Percentiles rank a stretch among this genome's conserved stretches.
Conservation (phyloP, 352 stramenopile genomes). For the Stramenopiles sp. region DNA sequence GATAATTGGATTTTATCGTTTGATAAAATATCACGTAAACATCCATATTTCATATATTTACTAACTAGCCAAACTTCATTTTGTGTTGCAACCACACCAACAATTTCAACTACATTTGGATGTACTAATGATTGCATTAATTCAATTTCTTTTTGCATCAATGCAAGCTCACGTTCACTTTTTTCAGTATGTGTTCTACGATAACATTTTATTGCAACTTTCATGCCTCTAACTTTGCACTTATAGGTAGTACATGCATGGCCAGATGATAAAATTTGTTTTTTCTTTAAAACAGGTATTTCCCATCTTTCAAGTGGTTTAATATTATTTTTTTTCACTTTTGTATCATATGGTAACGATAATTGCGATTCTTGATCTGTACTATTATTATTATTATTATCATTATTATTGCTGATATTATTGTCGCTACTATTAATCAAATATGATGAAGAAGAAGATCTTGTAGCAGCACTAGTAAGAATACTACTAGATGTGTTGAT, state of each 20-base stretch:
- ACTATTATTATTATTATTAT: slow-evolving; percentile 9
- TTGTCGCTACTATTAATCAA: slow-evolving; percentile 58
- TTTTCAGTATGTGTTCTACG: not conserved
- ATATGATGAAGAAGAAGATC: slow-evolving; percentile 60
- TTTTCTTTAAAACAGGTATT: not conserved
- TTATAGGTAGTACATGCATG: not conserved
- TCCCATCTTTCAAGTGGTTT: not conserved
- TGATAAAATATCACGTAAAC: slow-evolving; percentile 62
- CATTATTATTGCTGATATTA: slow-evolving; percentile 74
- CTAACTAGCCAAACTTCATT: slow-evolving; percentile 82
- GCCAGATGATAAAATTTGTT: not conserved
- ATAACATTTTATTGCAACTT: not conserved
- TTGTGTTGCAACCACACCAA: slow-evolving; percentile 74
- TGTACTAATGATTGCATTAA: slow-evolving; percentile 65
- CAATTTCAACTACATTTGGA: slow-evolving; percentile 73
- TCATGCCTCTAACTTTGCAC: not conserved
- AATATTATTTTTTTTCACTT: too few relatives aligned
- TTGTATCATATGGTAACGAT: too few relatives aligned
- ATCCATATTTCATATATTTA: slow-evolving; percentile 72
- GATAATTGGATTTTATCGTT: slow-evolving; percentile 59
- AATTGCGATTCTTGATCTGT: not conserved
- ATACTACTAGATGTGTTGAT: too few relatives aligned
- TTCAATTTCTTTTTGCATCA: slow-evolving; percentile 28
- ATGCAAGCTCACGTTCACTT: not conserved
- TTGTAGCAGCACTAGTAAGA: too few relatives aligned